A percentile compares a stretch with the other conserved stretches of the same genome.
Evolutionary conservation across 2,329 filamentous ascomycete species (phyloP).

Genomic region (Calcarisporium arbuscula): DNA sequence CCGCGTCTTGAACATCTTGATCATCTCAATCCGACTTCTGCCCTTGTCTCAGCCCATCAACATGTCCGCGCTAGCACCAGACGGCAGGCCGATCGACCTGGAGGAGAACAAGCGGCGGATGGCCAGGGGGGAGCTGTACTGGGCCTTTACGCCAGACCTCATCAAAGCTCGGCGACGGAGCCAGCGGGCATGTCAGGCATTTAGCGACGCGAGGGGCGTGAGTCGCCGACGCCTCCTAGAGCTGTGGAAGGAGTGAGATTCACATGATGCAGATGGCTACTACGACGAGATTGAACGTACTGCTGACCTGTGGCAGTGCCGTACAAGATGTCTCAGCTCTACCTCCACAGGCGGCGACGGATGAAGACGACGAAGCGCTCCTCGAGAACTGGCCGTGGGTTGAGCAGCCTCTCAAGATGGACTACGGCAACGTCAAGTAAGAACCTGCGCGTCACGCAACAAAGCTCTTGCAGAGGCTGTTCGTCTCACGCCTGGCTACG

Average conservation of each 20-base stretch:
- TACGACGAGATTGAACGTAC: too few relatives aligned
- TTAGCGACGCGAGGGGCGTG: constrained; percentile 55
- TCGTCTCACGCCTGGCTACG: too few relatives aligned
- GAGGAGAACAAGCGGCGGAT: constrained; percentile 48
- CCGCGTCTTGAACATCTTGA: too few relatives aligned
- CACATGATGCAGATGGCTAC: too few relatives aligned
- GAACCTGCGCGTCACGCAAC: too few relatives aligned
- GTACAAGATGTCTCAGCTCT: constrained; percentile 58
- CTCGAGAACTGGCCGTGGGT: constrained; percentile 61
- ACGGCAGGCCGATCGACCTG: constrained; percentile 25
- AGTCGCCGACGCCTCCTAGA: constrained; percentile 55
- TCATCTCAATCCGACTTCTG: too few relatives aligned
- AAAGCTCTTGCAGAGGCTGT: too few relatives aligned
- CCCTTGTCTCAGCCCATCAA: too few relatives aligned
- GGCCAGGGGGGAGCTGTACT: constrained; percentile 62
- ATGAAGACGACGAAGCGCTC: constrained; percentile 56
- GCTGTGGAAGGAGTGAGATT: constrained; percentile 65
- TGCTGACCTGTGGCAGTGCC: too few relatives aligned
- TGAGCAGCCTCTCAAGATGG: constrained; percentile 60
- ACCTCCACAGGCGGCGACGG: constrained; percentile 48
- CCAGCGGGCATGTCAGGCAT: constrained; percentile 51
- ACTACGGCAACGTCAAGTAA: constrained; percentile 69
- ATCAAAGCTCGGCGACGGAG: constrained; percentile 54
- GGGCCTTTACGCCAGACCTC: constrained; percentile 64
- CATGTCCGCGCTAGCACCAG: constrained; percentile 6